Evolutionary conservation across 164 flowering plant species (phyloP).

Genomic region (Magnolia changhungtana): DNA sequence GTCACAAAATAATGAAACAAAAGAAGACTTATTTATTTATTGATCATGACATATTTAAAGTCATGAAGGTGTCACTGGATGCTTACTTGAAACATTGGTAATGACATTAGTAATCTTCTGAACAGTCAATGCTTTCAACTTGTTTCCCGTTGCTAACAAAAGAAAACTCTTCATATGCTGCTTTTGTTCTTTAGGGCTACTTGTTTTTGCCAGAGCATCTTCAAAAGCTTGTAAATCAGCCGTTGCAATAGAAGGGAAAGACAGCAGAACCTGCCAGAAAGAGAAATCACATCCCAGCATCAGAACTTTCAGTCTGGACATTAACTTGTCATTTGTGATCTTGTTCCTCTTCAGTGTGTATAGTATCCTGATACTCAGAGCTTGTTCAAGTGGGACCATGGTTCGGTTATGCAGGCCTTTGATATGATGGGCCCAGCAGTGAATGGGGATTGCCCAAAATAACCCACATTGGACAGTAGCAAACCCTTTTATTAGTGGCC

Average conservation of each 20-base stretch:
- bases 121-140: constrained; percentile 80
- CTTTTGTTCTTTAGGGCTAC: constrained; percentile 91
- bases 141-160: constrained; percentile 75
- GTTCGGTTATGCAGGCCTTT: background rate
- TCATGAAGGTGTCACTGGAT: background rate
- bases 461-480: background rate
- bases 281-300: constrained; percentile 8
- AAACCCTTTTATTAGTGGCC: background rate
- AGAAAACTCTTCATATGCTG: constrained; percentile 88
- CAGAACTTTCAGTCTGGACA: background rate
- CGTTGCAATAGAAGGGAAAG: constrained; percentile 71
- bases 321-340: background rate
- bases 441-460: background rate
- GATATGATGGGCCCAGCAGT: background rate
- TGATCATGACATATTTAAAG: background rate
- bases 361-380: background rate
- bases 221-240: constrained; percentile 77
- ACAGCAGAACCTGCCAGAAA: constrained; percentile 63
- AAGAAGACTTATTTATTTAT: background rate
- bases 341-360: background rate
- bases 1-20: background rate
- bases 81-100: constrained; percentile 82
- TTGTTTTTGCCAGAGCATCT: constrained; percentile 77
- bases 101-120: constrained; percentile 80
- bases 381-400: background rate